Conservation (phyloP, 2,329 filamentous ascomycete species). For the Graphilbum fragrans region DNA sequence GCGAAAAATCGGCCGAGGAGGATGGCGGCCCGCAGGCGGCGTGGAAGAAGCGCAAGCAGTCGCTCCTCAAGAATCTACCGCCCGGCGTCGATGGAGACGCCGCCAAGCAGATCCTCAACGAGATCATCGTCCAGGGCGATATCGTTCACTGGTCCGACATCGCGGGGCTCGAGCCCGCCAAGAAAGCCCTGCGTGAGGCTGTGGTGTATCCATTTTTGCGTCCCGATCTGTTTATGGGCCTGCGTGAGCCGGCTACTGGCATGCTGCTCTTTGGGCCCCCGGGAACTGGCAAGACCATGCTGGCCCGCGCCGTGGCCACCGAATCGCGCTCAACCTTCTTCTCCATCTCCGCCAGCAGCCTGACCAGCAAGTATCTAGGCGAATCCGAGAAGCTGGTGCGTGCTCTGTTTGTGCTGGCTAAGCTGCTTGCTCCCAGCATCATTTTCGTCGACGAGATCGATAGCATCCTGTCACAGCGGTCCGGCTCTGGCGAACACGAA, state of each 20-base stretch:
- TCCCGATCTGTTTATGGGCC: slow-evolving; percentile 88
- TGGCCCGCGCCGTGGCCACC: slow-evolving; percentile 86
- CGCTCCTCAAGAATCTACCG: slow-evolving; percentile 66
- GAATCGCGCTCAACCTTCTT: slow-evolving; percentile 95
- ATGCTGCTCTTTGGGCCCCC: slow-evolving; percentile 96
- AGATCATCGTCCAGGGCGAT: slow-evolving; percentile 89
- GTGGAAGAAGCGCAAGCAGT: slow-evolving; percentile 50
- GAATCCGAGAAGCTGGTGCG: slow-evolving; percentile 95
- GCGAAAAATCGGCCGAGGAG: slow-evolving; percentile 2
- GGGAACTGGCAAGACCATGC: slow-evolving; percentile 98
- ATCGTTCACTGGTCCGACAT: slow-evolving; percentile 93
- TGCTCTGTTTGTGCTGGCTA: slow-evolving; percentile 82
- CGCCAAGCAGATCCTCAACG: slow-evolving; percentile 87
- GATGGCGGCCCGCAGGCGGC: slow-evolving; percentile 10
- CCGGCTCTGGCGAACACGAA: slow-evolving; percentile 79
- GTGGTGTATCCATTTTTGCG: slow-evolving; percentile 95
- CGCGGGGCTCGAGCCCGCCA: slow-evolving; percentile 79
- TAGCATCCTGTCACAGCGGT: slow-evolving; percentile 74
- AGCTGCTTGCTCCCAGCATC: slow-evolving; percentile 80
- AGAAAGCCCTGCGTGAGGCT: slow-evolving; percentile 83
- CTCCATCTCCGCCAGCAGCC: slow-evolving; percentile 84
- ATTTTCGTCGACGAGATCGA: slow-evolving; percentile 99
- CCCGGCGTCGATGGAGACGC: slow-evolving; percentile 70
- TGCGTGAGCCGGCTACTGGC: slow-evolving; percentile 84
- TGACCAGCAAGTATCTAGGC: slow-evolving; percentile 92